Evolutionary conservation across 2,329 filamentous ascomycete species (phyloP), one percentile per base, ranked within the genome.

Genomic region (Ilyonectria sp.): DNA sequence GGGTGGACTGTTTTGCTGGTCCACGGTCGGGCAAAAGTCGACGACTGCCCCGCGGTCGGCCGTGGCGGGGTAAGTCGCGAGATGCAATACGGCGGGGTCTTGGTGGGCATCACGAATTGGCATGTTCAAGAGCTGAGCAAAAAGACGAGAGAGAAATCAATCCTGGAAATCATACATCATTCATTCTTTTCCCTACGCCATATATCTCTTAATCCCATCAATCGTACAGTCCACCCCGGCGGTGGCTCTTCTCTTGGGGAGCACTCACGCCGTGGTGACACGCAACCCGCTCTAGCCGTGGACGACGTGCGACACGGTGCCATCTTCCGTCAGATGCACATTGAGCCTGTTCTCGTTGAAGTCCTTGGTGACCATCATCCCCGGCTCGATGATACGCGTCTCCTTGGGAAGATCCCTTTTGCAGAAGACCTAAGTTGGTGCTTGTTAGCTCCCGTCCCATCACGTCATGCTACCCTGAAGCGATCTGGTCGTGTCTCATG

Each of bases 361-460:
- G 74, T 91, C 89, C 78, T 83, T 88, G 62, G 89, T 90, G 23
- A 89, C 84, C 79, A 90, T 87, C 76, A 78, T 78, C 57, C 87
- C 87, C 0, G 88, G 88, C 77, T 85, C 74, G 74, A 91, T 86
- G 72, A 92, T 80, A 69, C 89, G 86, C 44, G 84, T 84, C 74
- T 85, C 72, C 77, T 89, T 73, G 8, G 90, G 90, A 19, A 91
- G 84, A 26, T 91, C 88, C 50, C 82, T 82, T 79, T 87, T 90
- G 79, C 86, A 87, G 75, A 91, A 91, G 50, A 82, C 85, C 90
- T 91, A 31, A 26, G 26, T 26, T 26, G 26, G 4, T 19, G 4
- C 6, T 31, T 13, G 21, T 56, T 35, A 56, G 47, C 37, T 15
- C 33, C 26, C 15, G 74, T 37, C 31, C 53, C 43, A 26, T 26